Evolutionary conservation across 2,329 filamentous ascomycete genomes (phyloP), one percentile per base, ranked within the genome.

Genomic region (Penicillium crustosum): DNA sequence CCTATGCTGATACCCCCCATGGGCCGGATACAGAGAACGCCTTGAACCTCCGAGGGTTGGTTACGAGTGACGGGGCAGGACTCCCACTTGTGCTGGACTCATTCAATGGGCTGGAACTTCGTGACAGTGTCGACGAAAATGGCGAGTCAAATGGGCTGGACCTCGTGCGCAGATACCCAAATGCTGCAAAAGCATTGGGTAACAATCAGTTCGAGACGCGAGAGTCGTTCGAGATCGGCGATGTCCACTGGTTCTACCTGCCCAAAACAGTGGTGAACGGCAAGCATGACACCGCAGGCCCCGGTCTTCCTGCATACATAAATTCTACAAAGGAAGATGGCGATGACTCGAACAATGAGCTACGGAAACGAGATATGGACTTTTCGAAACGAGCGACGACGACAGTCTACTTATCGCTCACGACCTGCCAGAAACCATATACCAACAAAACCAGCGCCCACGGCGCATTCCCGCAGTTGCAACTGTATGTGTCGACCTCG

Each of bases 381-480:
- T 39, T 68, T 42, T 53, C 66, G 31, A 68, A 70, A 25, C 70
- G 75, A 25, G 73, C 74, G 17, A 79, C 75, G 42, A 84, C 77
- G 39, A 84, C 77, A 2, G 79, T 97, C 3, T 97, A 89, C 73
- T 82, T 99, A 53, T 92, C 92, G 2, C 86, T 92, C 43, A 97
- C 92, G 64, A 93, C 90, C 1, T 99, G 94, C 74, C 75, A 85
- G 27, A 91, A 95, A 67, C 94, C 93, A 13, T 71, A 75, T 21
- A 79, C 81, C 41, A 83, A 83, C 41, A 77, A 76, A 2, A 75
- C 78, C 12, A 67, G 76, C 51, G 73, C 76, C 15, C 69, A 64
- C 12, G 66, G 57, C 31, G 49, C 78, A 1, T 83, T 89, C 13
- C 88, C 89, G 1, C 92, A 96, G 67, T 82, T 97, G 50, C 83